Evolutionary conservation across 2,329 filamentous ascomycete genomes (phyloP), one percentile per base, ranked within the genome.

Genomic region (Penicillium polonicum): DNA sequence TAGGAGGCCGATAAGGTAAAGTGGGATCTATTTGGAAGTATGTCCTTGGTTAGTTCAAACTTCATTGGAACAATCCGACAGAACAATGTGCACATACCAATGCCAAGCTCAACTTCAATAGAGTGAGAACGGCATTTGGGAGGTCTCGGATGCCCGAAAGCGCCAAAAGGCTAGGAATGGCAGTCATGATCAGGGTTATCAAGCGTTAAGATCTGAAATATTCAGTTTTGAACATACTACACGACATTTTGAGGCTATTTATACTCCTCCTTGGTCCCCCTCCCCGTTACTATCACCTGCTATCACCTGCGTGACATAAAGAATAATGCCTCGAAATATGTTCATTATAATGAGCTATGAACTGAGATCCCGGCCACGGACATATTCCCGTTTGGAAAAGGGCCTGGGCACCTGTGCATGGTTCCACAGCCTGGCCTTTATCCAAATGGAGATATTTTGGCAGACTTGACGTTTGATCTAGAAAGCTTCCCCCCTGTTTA

Each of bases 1-100:
- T 12, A 60, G 15, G 27, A 39, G 46, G 5, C 23, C 19, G 19
- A 57, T 23, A 27, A 49, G 33, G 31, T 59, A 65, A 8, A 57
- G 7, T 10, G 57, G 41, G 29, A 50, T 44, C 59, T 61, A 44
- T 19, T 46, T 10, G 1, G 12, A 29, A 23, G 12, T 7, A 21
- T 4, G 21, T n/a, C 7, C 17, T 36, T 12, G 15, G 21, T 42
- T 17, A 29, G 29, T 15, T 15, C 23, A 7, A 43, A 21, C 5
- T 13, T 23, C 12, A 17, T n/a, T 25, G 10, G 27, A 25, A n/a
- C 17, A 35, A 8, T n/a, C 13, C 2, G 13, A 9, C 0, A 25
- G 33, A 41, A 2, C 4, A 38, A 2, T 7, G 2, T 39, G 12
- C 17, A 43, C 27, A 29, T 29, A 48, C 55, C n/a, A 53, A 31